Conservation (phyloP, 2,329 filamentous ascomycete genomes). For the Penicillium sp. region DNA sequence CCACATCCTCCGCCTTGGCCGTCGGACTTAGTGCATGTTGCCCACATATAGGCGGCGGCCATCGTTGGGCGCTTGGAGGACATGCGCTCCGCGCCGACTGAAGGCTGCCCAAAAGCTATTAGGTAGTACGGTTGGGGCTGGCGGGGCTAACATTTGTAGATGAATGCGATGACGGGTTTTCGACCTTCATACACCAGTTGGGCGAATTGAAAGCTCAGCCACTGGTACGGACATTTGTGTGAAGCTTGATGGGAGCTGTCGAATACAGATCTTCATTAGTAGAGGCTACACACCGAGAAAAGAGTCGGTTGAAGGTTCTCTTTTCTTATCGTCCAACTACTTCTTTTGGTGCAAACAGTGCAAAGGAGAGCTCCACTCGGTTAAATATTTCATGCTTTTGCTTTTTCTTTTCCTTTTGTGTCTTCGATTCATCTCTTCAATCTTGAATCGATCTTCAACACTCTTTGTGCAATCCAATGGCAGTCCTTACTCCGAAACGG, state of each 20-base stretch:
- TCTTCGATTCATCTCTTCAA: not conserved
- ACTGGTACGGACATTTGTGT: slow-evolving; percentile 34
- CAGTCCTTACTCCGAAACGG: not conserved
- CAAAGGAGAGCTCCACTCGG: slow-evolving; percentile 11
- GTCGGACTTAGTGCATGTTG: slow-evolving; percentile 54
- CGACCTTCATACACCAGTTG: slow-evolving; percentile 43
- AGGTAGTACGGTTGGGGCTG: slow-evolving; percentile 8
- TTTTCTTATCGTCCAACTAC: slow-evolving; percentile 12
- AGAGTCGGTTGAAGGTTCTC: not conserved
- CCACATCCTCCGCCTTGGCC: slow-evolving; percentile 51
- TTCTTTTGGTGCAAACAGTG: slow-evolving; percentile 24
- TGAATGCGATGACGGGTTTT: slow-evolving; percentile 33
- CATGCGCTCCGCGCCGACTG: slow-evolving; percentile 30
- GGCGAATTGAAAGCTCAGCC: slow-evolving; percentile 40
- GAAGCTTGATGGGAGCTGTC: slow-evolving; percentile 31
- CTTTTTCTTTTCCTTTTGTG: not conserved
- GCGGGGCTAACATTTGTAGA: slow-evolving; percentile 14
- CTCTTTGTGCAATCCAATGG: not conserved
- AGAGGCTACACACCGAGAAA: slow-evolving; percentile 2
- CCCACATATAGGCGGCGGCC: slow-evolving; percentile 52
- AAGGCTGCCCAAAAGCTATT: slow-evolving; percentile 33
- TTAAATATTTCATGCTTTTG: slow-evolving; percentile 12
- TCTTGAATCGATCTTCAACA: not conserved
- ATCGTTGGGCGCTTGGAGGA: slow-evolving; percentile 38
- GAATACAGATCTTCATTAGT: slow-evolving; percentile 11